Base-by-base conservation (phyloP, 768 basidiomycete genomes). In the Xerocomus potaroensis region DNA sequence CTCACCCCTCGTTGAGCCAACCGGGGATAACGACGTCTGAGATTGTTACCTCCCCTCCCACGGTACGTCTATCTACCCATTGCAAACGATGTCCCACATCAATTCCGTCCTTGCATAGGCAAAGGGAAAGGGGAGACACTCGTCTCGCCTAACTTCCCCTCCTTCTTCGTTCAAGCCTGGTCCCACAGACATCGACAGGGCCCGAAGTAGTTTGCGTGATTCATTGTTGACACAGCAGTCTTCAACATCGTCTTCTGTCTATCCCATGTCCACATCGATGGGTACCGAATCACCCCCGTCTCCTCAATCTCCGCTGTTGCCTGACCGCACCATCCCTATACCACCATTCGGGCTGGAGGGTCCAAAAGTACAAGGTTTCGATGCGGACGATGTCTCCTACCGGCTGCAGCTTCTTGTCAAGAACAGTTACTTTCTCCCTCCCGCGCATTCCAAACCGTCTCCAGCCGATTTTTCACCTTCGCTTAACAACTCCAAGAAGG, bases 381-480 rank as follows among this genome's bases (percentile, higher is more conserved):
- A 80, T 56, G 74, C 76, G 18, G 89, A 92, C 65, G 90, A 92
- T 58, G 88, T 91, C 32, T 81, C 87, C 16, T 88, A 89, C 68
- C 84, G 90, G 19, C 78, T 92, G 16, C 84, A 82, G 32, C 76
- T 92, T 43, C 78, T 92, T 32, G 84, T 92, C 44, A 87, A 84
- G 63, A 92, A 92, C 66, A 91, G 76, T 59, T 92, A 92, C 62
- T 92, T 88, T 60, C 80, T 92, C 30, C 90, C 90, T 4, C 91
- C 90, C 9, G 89, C 90, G 0, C 90, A 92, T 58, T 76, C 81
- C 33, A 92, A 92, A 59, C 90, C 90, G 2, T 79, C 78, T 9
- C 77, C 81, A 3, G 73, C 83, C 22, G 80, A 85, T 42, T 78
- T 90, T 49, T 75, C 78, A 15, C 64, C 72, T 2, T 61, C 58